These are phyloP conservation scores for Paramecium pentaurelia DNA, from an alignment of 73 alveolate genomes.

Conservation along the genomic window DNA sequence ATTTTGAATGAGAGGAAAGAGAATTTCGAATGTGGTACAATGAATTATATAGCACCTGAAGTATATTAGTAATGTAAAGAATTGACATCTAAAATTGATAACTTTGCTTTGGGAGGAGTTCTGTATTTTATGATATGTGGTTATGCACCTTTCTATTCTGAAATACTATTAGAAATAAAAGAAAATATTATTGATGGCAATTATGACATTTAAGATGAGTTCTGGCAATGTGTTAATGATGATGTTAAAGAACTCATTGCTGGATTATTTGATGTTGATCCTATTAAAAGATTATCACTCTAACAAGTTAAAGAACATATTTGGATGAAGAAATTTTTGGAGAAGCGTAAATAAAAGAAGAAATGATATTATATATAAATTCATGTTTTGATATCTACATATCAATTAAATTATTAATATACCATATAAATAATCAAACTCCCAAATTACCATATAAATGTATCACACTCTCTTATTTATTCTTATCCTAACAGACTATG, in stretches of 20 bases:
- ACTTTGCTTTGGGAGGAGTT: constrained; percentile 33
- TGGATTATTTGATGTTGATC: neutral
- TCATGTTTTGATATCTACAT: neutral
- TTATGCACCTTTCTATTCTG: constrained; percentile 9
- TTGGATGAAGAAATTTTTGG: neutral
- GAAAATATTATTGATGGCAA: neutral
- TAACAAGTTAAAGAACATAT: neutral
- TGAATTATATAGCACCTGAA: constrained; percentile 65
- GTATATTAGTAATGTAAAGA: neutral
- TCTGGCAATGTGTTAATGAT: constrained; percentile 34
- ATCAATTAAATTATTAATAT: neutral
- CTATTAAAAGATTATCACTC: neutral
- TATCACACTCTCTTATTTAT: constrained; percentile 41
- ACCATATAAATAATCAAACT: neutral
- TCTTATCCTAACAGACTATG: constrained; percentile 15
- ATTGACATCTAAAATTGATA: neutral
- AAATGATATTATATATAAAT: neutral
- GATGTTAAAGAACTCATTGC: constrained; percentile 40
- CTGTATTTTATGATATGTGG: constrained; percentile 32
- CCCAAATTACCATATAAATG: constrained; percentile 46
- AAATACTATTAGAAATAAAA: neutral
- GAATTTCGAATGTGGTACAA: constrained; percentile 44
- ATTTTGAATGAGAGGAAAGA: constrained; percentile 25
- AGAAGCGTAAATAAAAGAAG: neutral
- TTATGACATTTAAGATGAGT: constrained; percentile 18